Conservation (phyloP, 202 grass and related monocot species). For the Setaria italica region DNA sequence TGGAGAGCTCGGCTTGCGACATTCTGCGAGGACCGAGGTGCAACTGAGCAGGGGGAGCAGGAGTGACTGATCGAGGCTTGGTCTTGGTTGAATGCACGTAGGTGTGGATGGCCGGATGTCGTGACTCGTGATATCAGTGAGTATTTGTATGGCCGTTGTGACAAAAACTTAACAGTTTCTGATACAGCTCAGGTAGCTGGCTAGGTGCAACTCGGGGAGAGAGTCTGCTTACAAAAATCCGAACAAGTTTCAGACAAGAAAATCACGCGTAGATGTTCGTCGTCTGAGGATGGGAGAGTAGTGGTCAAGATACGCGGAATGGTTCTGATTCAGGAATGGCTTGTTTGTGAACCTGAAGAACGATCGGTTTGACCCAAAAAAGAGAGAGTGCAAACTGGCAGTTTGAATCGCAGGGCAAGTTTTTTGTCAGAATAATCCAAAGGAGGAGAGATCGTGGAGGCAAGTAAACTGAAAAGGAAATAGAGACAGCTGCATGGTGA, state of each 20-base stretch:
- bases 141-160: conserved; percentile 31
- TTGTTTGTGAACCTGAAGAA: conserved; percentile 22
- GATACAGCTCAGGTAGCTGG: conserved; percentile 44
- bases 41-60: background rate
- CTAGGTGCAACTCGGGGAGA: conserved; percentile 4
- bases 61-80: conserved; percentile 4
- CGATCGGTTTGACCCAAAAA: background rate
- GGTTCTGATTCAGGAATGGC: background rate
- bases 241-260: background rate
- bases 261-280: background rate
- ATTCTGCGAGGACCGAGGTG: conserved; percentile 27
- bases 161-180: conserved; percentile 37
- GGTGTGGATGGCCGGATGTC: background rate
- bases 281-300: background rate
- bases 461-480: conserved; percentile 4
- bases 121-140: background rate
- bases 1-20: conserved; percentile 45
- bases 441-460: conserved; percentile 27
- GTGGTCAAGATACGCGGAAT: conserved; percentile 31
- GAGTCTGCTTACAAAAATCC: conserved; percentile 11
- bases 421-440: conserved; percentile 4
- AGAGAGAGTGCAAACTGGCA: background rate
- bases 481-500: conserved; percentile 37
- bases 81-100: conserved; percentile 29
- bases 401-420: background rate